These are phyloP conservation scores for Sodiomyces alkalinus DNA, from an alignment of 2,329 filamentous ascomycete species.

Conservation along the genomic window DNA sequence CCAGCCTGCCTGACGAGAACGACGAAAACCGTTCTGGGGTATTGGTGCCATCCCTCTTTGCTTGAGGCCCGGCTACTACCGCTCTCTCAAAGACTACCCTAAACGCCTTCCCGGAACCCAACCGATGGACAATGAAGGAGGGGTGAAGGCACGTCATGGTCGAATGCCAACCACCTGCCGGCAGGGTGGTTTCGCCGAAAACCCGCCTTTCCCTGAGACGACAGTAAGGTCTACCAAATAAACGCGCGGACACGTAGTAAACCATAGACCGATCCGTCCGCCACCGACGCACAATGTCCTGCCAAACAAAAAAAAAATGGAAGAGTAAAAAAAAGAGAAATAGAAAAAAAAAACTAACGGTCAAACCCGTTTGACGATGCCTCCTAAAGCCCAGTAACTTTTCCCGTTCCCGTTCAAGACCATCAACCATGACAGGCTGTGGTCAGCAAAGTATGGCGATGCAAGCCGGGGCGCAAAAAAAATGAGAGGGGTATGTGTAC, in stretches of 20 bases:
- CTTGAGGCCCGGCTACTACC: conserved; percentile 1
- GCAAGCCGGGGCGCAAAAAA: background rate
- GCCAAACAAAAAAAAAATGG: background rate
- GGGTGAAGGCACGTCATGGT: background rate
- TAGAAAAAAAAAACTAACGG: background rate
- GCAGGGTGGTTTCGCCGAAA: too few species aligned
- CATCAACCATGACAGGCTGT: background rate
- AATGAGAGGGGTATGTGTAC: conserved; percentile 7
- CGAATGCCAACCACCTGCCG: too few species aligned
- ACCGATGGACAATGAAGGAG: conserved; percentile 1
- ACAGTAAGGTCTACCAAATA: too few species aligned
- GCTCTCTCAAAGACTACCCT: conserved; percentile 2
- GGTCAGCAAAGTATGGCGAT: background rate
- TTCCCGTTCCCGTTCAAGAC: background rate
- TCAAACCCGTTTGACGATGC: background rate
- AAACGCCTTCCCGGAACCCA: conserved; percentile 2
- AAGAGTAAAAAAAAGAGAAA: background rate
- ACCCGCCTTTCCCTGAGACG: too few species aligned
- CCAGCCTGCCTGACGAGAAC: conserved; percentile 1
- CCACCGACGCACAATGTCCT: background rate
- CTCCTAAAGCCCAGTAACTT: conserved; percentile 1
- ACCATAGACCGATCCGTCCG: too few species aligned
- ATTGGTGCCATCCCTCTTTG: conserved; percentile 2
- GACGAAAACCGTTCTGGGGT: conserved; percentile 2
- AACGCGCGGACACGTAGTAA: too few species aligned